Evolutionary conservation across 2,329 filamentous ascomycete species (phyloP).

Genomic region (Metarhizium humberi): DNA sequence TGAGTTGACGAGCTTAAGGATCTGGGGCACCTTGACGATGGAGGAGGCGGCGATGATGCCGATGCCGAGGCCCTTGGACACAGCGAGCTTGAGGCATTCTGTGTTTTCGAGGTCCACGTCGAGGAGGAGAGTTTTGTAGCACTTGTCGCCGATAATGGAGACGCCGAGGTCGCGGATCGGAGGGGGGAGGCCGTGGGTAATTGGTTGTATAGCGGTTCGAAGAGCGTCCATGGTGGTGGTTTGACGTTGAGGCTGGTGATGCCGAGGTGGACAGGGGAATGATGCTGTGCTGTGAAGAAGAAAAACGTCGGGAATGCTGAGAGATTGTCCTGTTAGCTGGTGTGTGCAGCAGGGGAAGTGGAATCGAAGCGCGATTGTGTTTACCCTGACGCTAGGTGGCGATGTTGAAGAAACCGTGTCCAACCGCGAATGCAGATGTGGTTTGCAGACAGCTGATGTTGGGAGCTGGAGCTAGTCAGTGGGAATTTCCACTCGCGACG

Average conservation of each 20-base stretch:
- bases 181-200: conserved; percentile 63
- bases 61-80: conserved; percentile 88
- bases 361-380: background rate
- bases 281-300: background rate
- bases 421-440: background rate
- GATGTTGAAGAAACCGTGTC: background rate
- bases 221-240: conserved; percentile 46
- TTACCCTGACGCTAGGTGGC: background rate
- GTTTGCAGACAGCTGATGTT: too few relatives aligned
- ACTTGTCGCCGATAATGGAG: conserved; percentile 71
- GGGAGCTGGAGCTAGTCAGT: too few relatives aligned
- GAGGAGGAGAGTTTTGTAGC: conserved; percentile 79
- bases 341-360: background rate
- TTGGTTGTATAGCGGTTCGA: conserved; percentile 53
- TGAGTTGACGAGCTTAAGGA: conserved; percentile 79
- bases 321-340: background rate
- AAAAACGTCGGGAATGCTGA: background rate
- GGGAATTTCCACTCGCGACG: too few relatives aligned
- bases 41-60: conserved; percentile 86
- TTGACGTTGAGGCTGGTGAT: background rate
- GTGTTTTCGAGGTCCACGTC: conserved; percentile 71
- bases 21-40: conserved; percentile 94
- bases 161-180: conserved; percentile 67
- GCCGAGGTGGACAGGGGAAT: background rate
- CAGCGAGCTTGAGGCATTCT: conserved; percentile 76